These are phyloP conservation scores for Ramichloridium luteum DNA, from an alignment of 2,329 filamentous ascomycete species.

Conservation along the genomic window DNA sequence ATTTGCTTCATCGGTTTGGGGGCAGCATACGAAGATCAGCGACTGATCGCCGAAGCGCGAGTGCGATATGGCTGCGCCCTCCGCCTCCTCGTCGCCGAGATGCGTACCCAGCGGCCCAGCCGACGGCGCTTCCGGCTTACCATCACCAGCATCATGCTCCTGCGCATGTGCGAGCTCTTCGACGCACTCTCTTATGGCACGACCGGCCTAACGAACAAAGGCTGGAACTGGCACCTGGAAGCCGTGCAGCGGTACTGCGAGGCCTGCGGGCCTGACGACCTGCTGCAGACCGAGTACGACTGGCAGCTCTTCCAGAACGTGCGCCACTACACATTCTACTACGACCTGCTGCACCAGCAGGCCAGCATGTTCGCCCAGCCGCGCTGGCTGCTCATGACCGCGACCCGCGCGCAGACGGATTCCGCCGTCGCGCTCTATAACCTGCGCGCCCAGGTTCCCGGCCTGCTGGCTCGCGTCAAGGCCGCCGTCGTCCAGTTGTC, in stretches of 20 bases:
- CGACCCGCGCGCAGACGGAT: neutral
- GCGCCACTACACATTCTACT: constrained; percentile 2
- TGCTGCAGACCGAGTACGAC: constrained; percentile 3
- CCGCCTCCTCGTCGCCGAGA: neutral
- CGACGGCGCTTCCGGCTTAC: neutral
- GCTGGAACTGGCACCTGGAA: constrained; percentile 2
- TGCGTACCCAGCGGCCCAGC: neutral
- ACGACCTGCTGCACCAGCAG: neutral
- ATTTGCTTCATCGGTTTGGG: constrained; percentile 3
- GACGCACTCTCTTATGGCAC: neutral
- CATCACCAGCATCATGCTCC: constrained; percentile 1
- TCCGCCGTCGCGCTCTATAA: neutral
- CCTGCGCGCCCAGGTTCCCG: neutral
- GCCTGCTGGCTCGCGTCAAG: neutral
- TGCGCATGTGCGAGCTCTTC: constrained; percentile 3
- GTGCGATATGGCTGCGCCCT: constrained; percentile 3
- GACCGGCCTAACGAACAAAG: neutral
- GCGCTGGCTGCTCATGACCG: neutral
- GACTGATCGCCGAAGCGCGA: constrained; percentile 2
- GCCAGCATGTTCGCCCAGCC: neutral
- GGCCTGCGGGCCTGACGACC: constrained; percentile 3
- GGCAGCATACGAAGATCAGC: constrained; percentile 2
- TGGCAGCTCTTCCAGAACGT: constrained; percentile 4
- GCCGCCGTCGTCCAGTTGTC: neutral
- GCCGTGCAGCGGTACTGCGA: constrained; percentile 3